These are phyloP conservation scores for Knufia petricola DNA, from an alignment of 2,329 filamentous ascomycete species.

Conservation along the genomic window DNA sequence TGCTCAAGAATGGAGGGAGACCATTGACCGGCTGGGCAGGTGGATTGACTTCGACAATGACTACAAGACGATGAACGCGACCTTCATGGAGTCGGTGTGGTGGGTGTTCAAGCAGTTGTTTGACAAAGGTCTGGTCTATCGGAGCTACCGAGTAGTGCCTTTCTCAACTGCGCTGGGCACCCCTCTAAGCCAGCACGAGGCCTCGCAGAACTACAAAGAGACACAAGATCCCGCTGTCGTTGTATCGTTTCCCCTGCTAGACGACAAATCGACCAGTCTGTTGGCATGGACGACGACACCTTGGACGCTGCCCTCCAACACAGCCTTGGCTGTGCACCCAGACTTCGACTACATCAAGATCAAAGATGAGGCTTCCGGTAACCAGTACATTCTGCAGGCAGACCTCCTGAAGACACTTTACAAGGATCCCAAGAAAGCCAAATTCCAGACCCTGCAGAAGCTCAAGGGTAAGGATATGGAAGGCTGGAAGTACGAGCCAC, in stretches of 20 bases:
- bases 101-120: slow-evolving; percentile 87
- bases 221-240: slow-evolving; percentile 76
- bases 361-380: slow-evolving; percentile 63
- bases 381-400: slow-evolving; percentile 71
- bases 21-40: slow-evolving; percentile 70
- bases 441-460: slow-evolving; percentile 66
- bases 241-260: slow-evolving; percentile 67
- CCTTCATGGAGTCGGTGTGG: slow-evolving; percentile 85
- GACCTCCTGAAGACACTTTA: slow-evolving; percentile 67
- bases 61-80: slow-evolving; percentile 87
- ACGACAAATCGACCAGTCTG: slow-evolving; percentile 60
- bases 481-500: slow-evolving; percentile 71
- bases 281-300: slow-evolving; percentile 79
- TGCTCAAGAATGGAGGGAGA: slow-evolving; percentile 68
- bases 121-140: slow-evolving; percentile 75
- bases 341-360: slow-evolving; percentile 77
- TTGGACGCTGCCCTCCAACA: slow-evolving; percentile 68
- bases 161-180: slow-evolving; percentile 79
- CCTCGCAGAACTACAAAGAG: slow-evolving; percentile 82
- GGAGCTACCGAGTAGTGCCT: slow-evolving; percentile 78
- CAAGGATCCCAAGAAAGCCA: slow-evolving; percentile 87
- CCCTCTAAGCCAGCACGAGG: slow-evolving; percentile 77
- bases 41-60: slow-evolving; percentile 95
- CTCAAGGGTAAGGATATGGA: slow-evolving; percentile 69
- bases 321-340: slow-evolving; percentile 62